Base-by-base conservation (phyloP, 179 eudicot species). In the Spergularia azorica region DNA sequence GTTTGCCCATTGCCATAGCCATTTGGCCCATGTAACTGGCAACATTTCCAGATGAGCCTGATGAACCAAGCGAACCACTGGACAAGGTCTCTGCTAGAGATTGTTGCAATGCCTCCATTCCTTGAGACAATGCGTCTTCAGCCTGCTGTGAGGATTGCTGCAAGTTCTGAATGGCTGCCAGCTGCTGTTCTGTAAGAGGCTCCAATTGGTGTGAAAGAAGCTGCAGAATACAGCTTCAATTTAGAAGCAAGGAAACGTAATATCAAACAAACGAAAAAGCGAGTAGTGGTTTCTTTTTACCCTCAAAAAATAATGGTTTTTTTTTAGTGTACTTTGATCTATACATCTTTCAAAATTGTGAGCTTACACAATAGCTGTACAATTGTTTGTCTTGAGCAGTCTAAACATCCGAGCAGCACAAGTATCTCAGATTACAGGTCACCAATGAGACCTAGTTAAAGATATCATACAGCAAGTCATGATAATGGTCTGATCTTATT, bases 1-100 rank as follows among this genome's bases (percentile, higher is more conserved):
- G 87, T 76, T 90, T 90, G 26, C 95, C 95, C 92, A 90, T 90
- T 16, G 95, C 95, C 92, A 90, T 89, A 2, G 95, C 92, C 92
- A 90, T 90, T 83, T 90, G 95, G 55, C 95, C 95, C 95, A 90
- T 90, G 79, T 90, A 90, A 71, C 85, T 90, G 63, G 95, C 95
- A 15, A 90, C 95, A 72, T 90, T 90, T 58, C 92, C 95, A 6
- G 95, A 83, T 52, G 95, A 87, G 64, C 90, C 85, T 13, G 92
- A 87, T 56, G 92, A 89, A 66, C 85, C 91, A 78, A 86, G 87
- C 39, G 86, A 79, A 11, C 95, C 95, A 75, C 84, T 80, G 1
- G 92, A 88, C 74, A 90, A 83, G 26, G 95, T 90, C 82, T 90
- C 95, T 14, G 95, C 91, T 76, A 90, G 77, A 39, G 95, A 90